Base-by-base conservation (phyloP, 441 rosid species). In the Omphalea diandra region DNA sequence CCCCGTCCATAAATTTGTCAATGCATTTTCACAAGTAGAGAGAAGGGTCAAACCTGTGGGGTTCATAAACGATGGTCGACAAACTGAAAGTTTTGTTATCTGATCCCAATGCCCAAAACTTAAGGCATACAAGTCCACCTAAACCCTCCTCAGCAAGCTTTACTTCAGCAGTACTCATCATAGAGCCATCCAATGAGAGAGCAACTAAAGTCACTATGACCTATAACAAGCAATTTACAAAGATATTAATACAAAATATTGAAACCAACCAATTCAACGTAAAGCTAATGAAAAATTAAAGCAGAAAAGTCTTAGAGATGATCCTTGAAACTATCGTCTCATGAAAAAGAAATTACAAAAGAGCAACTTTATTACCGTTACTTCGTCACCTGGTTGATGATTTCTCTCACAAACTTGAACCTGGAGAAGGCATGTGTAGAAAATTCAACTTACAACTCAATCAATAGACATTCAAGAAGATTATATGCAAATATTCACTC, bases 381-480 rank as follows among this genome's bases (percentile, higher is more conserved):
- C 74, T 58, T 85, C 97, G 83, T 93, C 97, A 33, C 88, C 91
- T 18, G 98, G 98, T 74, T 96, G 99, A 83, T 96, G 94, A 79
- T 87, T 96, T 85, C 98, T 91, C 81, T 91, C 97, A 80, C 97
- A 92, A 67, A 90, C 93, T 83, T 88, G 94, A 81, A 90, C 90
- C 99, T 94, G 83, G 43, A 72, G 54, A 61, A 22, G 29, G 69
- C 32, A 81, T 11, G 69, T 33, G 71, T 35, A 59, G 71, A 72
- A 54, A 76, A 6, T 58, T 76, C 76, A 80, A 59, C 67, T 65
- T 68, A 59, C 76, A 76, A 59, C 36, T 77, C 4, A 26, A 61
- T 15, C 36, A 69, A 35, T 7, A 12, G 14, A 46, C 33, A 65
- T 38, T 24, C 50, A 72, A 46, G 9, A 57, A 43, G 40, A 47